Conservation (phyloP, 495 filamentous ascomycete species). For the Penicillium cosmopolitanum region DNA sequence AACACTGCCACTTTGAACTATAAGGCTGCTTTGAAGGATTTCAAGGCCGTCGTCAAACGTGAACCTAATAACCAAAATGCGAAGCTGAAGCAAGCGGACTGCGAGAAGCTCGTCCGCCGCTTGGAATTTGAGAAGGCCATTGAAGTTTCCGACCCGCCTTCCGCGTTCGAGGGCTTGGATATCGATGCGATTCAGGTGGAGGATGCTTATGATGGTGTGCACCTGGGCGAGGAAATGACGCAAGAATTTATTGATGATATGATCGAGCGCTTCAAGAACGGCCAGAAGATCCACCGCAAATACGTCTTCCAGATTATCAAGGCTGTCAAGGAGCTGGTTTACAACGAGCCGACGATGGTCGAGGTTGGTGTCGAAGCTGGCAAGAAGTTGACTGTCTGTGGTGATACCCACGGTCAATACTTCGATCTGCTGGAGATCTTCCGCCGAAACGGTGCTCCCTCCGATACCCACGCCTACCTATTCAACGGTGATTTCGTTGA, state of each 20-base stretch:
- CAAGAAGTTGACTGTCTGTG: constrained; percentile 87
- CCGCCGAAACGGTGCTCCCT: constrained; percentile 82
- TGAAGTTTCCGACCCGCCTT: constrained; percentile 87
- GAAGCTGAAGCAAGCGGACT: constrained; percentile 85
- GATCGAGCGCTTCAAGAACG: constrained; percentile 92
- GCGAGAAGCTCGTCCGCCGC: constrained; percentile 88
- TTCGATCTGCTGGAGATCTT: constrained; percentile 98
- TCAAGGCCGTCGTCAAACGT: constrained; percentile 86
- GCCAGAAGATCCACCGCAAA: constrained; percentile 93
- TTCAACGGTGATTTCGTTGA: constrained; percentile 99
- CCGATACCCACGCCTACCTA: constrained; percentile 84
- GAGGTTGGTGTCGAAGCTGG: constrained; percentile 82
- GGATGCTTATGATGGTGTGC: constrained; percentile 79
- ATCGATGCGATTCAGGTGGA: constrained; percentile 84
- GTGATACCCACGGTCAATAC: constrained; percentile 99
- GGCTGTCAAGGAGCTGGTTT: constrained; percentile 85
- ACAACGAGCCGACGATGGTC: constrained; percentile 94
- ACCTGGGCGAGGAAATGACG: constrained; percentile 83
- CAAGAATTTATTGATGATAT: constrained; percentile 96
- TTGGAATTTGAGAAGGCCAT: constrained; percentile 93
- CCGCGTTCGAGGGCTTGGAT: constrained; percentile 87
- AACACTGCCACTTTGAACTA: constrained; percentile 88
- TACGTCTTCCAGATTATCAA: constrained; percentile 96
- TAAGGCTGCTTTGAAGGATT: constrained; percentile 86
- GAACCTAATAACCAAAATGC: constrained; percentile 88